Percentiles rank a stretch among this genome's conserved stretches.
Conservation (phyloP, 108 stramenopile genomes). For the Cyclotella kingstonii region DNA sequence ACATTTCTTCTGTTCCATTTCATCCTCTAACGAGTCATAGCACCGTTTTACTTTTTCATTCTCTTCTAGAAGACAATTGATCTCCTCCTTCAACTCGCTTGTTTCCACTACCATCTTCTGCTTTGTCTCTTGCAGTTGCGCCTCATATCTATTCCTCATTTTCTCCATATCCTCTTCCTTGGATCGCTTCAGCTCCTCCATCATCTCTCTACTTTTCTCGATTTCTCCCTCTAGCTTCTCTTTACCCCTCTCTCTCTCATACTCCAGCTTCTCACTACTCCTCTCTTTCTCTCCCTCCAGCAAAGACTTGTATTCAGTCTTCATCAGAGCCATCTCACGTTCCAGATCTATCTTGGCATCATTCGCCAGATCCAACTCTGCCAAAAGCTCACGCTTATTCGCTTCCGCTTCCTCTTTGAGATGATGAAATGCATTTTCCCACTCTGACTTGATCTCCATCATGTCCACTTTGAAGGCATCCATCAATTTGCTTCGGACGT, state of each 20-base stretch:
- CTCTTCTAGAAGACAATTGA: constrained; percentile 29
- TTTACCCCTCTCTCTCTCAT: no score
- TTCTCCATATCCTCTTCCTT: constrained; percentile 41
- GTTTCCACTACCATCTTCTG: constrained; percentile 1
- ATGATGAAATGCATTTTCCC: constrained; percentile 19
- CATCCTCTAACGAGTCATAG: constrained; percentile 24
- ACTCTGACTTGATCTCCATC: constrained; percentile 40
- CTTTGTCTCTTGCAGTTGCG: constrained; percentile 23
- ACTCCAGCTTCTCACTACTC: constrained; percentile 7
- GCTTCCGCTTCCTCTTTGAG: constrained; percentile 32
- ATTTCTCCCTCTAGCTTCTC: constrained; percentile 38
- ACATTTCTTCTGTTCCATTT: constrained; percentile 15
- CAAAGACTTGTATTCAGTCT: constrained; percentile 9
- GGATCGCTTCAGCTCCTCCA: constrained; percentile 22
- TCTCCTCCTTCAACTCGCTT: constrained; percentile 25
- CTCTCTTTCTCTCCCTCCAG: constrained; percentile 33
- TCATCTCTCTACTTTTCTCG: background rate
- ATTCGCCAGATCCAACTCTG: constrained; percentile 10
- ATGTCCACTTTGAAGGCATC: constrained; percentile 37
- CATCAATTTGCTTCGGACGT: constrained; percentile 19
- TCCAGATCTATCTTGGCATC: constrained; percentile 28
- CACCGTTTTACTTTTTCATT: constrained; percentile 44
- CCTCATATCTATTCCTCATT: constrained; percentile 34
- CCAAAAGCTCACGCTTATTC: constrained; percentile 14
- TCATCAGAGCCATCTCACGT: constrained; percentile 9